A percentile compares a stretch with the other conserved stretches of the same genome.
phyloP scores from a whole-genome alignment of 108 stramenopile species.

The Skeletonema menzelii region DNA sequence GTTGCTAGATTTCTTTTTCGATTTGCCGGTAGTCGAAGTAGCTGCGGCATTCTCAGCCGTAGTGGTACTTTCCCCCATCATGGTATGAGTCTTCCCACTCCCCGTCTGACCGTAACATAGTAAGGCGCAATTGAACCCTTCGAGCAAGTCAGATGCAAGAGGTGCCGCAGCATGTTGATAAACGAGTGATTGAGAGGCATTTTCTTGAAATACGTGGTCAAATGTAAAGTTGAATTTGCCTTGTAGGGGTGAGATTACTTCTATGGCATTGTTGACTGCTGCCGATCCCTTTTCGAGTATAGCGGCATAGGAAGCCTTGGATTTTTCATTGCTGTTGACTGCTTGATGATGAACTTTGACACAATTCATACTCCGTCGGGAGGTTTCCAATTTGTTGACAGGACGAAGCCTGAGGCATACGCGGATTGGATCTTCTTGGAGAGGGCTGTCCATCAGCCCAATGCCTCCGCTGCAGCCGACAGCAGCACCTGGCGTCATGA shows the following conservation, averaged over 20 bases:
- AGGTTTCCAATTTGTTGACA: constrained; percentile 67
- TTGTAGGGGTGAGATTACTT: constrained; percentile 65
- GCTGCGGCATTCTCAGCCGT: neutral
- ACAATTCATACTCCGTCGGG: constrained; percentile 68
- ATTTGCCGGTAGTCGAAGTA: neutral
- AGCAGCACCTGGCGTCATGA: neutral
- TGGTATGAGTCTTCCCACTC: constrained; percentile 51
- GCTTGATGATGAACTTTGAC: constrained; percentile 15
- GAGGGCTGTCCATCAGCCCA: constrained; percentile 26
- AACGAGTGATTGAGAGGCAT: constrained; percentile 12
- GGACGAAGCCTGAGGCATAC: constrained; percentile 75
- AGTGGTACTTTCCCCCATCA: constrained; percentile 32
- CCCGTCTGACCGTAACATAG: constrained; percentile 52
- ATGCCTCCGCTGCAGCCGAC: neutral
- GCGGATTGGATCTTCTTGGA: constrained; percentile 42
- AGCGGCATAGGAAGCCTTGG: neutral
- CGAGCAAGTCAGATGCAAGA: constrained; percentile 28
- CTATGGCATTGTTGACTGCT: constrained; percentile 20
- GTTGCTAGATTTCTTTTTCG: neutral
- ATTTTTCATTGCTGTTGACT: neutral
- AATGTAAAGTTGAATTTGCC: constrained; percentile 62
- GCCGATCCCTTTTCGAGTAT: neutral
- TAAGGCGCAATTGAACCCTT: constrained; percentile 52
- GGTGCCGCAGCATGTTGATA: constrained; percentile 31
- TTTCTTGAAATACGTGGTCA: constrained; percentile 44